A percentile compares a stretch with the other conserved stretches of the same genome.
These are phyloP conservation scores for Gamarada debralockiae DNA, from an alignment of 495 filamentous ascomycete species.

Conservation along the genomic window DNA sequence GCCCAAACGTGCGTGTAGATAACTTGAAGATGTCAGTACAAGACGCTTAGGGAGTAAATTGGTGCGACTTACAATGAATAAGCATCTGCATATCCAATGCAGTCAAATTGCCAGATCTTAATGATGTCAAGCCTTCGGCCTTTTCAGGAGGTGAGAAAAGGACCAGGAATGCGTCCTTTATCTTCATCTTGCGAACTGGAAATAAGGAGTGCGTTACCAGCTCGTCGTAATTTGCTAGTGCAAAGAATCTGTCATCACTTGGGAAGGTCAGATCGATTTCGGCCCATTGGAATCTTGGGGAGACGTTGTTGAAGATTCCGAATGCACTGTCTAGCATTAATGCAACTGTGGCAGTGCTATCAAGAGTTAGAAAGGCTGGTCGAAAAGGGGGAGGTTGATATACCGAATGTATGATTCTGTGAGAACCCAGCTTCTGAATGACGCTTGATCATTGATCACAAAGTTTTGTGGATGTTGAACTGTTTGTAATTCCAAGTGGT, in stretches of 20 bases:
- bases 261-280: slow-evolving; percentile 24
- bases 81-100: slow-evolving; percentile 26
- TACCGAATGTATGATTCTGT: slow-evolving; percentile 20
- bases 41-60: neutral
- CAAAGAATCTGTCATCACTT: slow-evolving; percentile 18
- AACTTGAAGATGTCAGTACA: slow-evolving; percentile 7
- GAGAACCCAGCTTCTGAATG: slow-evolving; percentile 20
- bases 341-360: slow-evolving; percentile 10
- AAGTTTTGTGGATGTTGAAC: slow-evolving; percentile 11
- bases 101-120: slow-evolving; percentile 9
- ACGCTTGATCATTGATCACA: slow-evolving; percentile 14
- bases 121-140: neutral
- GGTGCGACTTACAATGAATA: slow-evolving; percentile 18
- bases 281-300: slow-evolving; percentile 22
- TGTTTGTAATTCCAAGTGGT: slow-evolving; percentile 17
- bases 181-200: slow-evolving; percentile 16
- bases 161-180: slow-evolving; percentile 21
- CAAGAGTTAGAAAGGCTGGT: neutral
- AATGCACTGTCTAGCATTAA: slow-evolving; percentile 24
- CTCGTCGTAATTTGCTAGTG: slow-evolving; percentile 16
- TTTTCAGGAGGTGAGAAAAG: slow-evolving; percentile 9
- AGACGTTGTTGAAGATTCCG: slow-evolving; percentile 27
- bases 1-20: slow-evolving; percentile 25
- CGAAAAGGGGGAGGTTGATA: neutral
- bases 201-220: neutral